Base-by-base conservation (phyloP, 805 yeast genomes). In the Yarrowia divulgata region DNA sequence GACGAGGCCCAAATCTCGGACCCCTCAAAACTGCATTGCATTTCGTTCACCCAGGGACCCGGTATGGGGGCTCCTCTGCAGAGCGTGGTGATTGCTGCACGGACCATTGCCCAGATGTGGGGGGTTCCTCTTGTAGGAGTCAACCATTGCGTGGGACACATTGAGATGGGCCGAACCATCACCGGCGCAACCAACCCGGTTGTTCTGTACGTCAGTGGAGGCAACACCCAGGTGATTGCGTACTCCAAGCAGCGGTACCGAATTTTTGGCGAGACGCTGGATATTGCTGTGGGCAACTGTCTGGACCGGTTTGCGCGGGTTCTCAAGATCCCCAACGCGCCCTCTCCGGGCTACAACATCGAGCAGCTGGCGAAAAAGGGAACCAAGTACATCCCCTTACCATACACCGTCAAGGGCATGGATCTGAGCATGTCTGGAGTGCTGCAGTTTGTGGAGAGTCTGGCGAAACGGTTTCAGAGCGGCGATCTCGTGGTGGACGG, bases 61-160 rank as follows among this genome's bases (percentile, higher is more conserved):
- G 99, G 99, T 0, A 95, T 95, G 98, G 99, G 99, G 2, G 98
- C 98, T 0, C 99, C 99, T 0, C 80, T 95, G 67, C 97, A 95
- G 74, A 87, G 94, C 69, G 97, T 93, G 48, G 98, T 90, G 2
- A 83, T 95, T 62, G 96, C 97, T 0, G 98, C 99, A 0, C 82
- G 99, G 75, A 88, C 97, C 0, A 79, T 93, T 46, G 82, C 92
- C 9, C 87, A 89, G 73, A 76, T 94, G 73, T 92, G 97, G 96
- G 77, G 85, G 1, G 80, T 90, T 29, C 98, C 99, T 0, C 78
- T 95, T 40, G 89, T 95, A 8, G 98, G 98, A 0, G 99, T 95
- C 3, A 95, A 95, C 75, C 99, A 95, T 78, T 95, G 99, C 79
- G 87, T 95, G 45, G 99, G 99, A 0, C 99, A 95, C 78, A 95